Percentiles rank a stretch among this genome's conserved stretches.
Evolutionary conservation across 805 yeast species (phyloP).

Genomic region (Candida ficus): DNA sequence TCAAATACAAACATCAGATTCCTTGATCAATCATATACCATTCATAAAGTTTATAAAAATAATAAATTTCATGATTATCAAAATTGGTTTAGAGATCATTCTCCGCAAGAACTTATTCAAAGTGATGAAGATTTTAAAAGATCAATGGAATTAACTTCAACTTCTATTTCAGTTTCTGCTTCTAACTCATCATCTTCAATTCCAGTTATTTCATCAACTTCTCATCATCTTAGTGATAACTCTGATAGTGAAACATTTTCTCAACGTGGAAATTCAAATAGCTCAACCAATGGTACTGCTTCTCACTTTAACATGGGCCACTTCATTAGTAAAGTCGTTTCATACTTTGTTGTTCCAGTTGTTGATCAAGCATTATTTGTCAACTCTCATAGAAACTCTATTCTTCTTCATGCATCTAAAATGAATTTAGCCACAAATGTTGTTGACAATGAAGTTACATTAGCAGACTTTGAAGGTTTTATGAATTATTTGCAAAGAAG

Average conservation of each 20-base stretch:
- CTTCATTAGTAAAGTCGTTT: slow-evolving; percentile 11
- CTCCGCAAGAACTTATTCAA: slow-evolving; percentile 12
- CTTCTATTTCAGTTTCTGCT: not conserved
- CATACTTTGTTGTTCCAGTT: not conserved
- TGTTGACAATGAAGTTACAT: slow-evolving; percentile 6
- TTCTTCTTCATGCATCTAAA: slow-evolving; percentile 1
- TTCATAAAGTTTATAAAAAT: slow-evolving; percentile 14
- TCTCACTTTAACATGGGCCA: slow-evolving; percentile 4
- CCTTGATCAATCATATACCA: slow-evolving; percentile 19
- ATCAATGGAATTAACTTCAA: not conserved
- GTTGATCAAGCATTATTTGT: slow-evolving; percentile 8
- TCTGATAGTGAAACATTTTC: slow-evolving; percentile 15
- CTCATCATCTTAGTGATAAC: slow-evolving; percentile 1
- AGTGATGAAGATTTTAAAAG: slow-evolving; percentile 17
- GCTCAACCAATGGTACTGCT: not conserved
- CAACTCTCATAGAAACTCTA: slow-evolving; percentile 8
- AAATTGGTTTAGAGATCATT: slow-evolving; percentile 14
- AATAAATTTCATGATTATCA: slow-evolving; percentile 18
- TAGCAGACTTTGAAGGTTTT: slow-evolving; percentile 8
- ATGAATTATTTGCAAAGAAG: slow-evolving; percentile 8
- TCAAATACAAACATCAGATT: slow-evolving; percentile 5
- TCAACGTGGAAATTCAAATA: not conserved
- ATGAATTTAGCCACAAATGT: not conserved
- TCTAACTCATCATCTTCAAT: not conserved
- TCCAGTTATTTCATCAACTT: too few relatives aligned